Conservation (phyloP, 169 alveolate genomes). For the Theileria parva region DNA sequence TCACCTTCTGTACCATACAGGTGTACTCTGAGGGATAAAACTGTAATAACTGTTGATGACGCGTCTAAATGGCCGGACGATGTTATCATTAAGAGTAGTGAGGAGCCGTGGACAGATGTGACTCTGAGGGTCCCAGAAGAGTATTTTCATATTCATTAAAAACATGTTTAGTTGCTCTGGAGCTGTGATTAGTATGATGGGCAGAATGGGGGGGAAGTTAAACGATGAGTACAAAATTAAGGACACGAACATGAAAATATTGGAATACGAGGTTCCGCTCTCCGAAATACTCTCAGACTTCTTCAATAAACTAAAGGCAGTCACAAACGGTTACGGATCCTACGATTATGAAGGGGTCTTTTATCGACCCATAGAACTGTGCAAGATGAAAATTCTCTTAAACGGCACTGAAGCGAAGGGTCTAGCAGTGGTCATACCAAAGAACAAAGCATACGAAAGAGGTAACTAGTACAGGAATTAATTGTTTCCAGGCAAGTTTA, state of each 20-base stretch:
- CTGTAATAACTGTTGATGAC: slow-evolving; percentile 42
- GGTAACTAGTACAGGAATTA: slow-evolving; percentile 12
- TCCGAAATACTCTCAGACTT: slow-evolving; percentile 89
- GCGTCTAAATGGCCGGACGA: slow-evolving; percentile 70
- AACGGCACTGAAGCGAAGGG: slow-evolving; percentile 88
- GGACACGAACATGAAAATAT: slow-evolving; percentile 67
- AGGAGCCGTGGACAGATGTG: slow-evolving; percentile 70
- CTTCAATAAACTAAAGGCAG: slow-evolving; percentile 86
- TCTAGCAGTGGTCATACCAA: slow-evolving; percentile 81
- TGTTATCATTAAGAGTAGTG: slow-evolving; percentile 15
- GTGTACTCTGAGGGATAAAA: slow-evolving; percentile 51
- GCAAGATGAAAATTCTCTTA: slow-evolving; percentile 75
- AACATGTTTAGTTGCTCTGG: slow-evolving; percentile 20
- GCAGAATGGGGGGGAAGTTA: slow-evolving; percentile 67
- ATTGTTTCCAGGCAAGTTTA: slow-evolving; percentile 61
- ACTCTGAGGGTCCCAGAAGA: slow-evolving; percentile 59
- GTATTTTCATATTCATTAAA: slow-evolving; percentile 9
- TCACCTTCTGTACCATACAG: slow-evolving; percentile 84
- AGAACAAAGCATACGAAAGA: slow-evolving; percentile 74
- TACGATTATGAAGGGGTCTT: slow-evolving; percentile 83
- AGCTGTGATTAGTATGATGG: slow-evolving; percentile 34
- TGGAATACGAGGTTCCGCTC: slow-evolving; percentile 85
- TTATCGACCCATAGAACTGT: slow-evolving; percentile 77
- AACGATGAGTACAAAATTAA: slow-evolving; percentile 56
- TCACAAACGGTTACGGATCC: slow-evolving; percentile 87